Base-by-base conservation (phyloP, 1,284 basidiomycete species). In the Irpex lacteus region DNA sequence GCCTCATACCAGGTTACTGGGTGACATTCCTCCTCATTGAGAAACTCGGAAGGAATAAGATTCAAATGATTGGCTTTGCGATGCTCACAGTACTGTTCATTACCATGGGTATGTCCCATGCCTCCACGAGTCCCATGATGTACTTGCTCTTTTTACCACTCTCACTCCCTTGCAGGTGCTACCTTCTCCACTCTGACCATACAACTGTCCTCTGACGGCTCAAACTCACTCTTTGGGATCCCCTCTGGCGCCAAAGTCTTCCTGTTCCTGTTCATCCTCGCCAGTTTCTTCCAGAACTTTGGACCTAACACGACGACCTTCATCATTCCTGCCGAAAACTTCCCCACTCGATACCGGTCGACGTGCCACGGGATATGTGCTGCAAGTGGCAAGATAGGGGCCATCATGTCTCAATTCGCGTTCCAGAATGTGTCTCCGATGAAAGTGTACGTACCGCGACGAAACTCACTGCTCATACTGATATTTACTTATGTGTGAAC, bases 281-380 rank as follows among this genome's bases (percentile, higher is more conserved):
- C 85, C 59, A 83, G 80, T 71, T 84, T 85, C 70, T 84, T 83
- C 73, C 77, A 79, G 62, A 85, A 83, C 69, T 85, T 84, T 69
- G 89, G 90, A 3, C 87, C 91, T 44, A 92, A 91, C 77, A 85
- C 88, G 2, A 92, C 90, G 2, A 92, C 90, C 11, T 92, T 82
- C 67, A 70, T 92, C 67, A 76, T 91, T 52, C 91, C 91, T 34
- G 88, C 84, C 3, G 89, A 93, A 73, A 82, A 80, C 36, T 92
- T 91, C 82, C 90, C 91, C 1, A 91, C 91, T 3, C 83, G 90
- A 44, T 90, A 90, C 77, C 81, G 89, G 59, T 83, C 86, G 0
- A 90, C 89, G n/a, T 87, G 83, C 5, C 84, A 89, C 74, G 89
- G 90, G 65, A 86, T 91, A 70, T 85, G 85, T 2, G 90, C 90